Evolutionary conservation across 176 grass and related monocot species (phyloP).

Genomic region (Bonia amplexicaulis): DNA sequence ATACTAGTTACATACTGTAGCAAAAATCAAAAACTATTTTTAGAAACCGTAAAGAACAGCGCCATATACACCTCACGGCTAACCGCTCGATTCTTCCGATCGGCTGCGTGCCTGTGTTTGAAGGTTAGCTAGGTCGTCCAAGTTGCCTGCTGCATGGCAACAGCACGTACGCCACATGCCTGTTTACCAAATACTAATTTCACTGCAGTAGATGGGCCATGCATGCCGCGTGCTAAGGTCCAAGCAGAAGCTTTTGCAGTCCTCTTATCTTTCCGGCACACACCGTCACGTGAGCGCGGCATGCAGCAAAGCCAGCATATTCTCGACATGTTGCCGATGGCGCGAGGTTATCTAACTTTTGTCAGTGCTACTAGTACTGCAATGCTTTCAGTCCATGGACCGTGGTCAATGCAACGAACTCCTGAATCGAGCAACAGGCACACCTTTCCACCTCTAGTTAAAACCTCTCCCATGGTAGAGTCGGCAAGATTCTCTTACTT

Average conservation of each 20-base stretch:
- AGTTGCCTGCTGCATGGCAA: background rate
- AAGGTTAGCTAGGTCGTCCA: background rate
- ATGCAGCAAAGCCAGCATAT: background rate
- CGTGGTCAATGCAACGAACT: background rate
- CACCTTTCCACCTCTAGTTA: background rate
- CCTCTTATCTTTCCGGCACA: background rate
- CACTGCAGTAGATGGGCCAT: background rate
- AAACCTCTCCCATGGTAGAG: background rate
- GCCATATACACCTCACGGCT: background rate
- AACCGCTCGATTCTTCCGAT: background rate
- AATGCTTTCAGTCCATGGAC: background rate
- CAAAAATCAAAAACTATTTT: too few relatives aligned
- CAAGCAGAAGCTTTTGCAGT: constrained; percentile 1
- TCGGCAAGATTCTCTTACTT: background rate
- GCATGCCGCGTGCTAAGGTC: background rate
- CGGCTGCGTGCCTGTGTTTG: background rate
- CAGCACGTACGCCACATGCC: background rate
- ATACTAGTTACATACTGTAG: too few relatives aligned
- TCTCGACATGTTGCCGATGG: background rate
- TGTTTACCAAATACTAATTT: background rate
- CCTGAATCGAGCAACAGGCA: background rate
- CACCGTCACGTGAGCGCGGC: constrained; percentile 11
- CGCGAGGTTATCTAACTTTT: background rate
- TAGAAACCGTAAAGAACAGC: too few relatives aligned
- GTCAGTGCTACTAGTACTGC: background rate